Percentiles rank a stretch among this genome's conserved stretches.
These are phyloP conservation scores for Aureoboletus auriporus DNA, from an alignment of 768 basidiomycete genomes.

Conservation along the genomic window DNA sequence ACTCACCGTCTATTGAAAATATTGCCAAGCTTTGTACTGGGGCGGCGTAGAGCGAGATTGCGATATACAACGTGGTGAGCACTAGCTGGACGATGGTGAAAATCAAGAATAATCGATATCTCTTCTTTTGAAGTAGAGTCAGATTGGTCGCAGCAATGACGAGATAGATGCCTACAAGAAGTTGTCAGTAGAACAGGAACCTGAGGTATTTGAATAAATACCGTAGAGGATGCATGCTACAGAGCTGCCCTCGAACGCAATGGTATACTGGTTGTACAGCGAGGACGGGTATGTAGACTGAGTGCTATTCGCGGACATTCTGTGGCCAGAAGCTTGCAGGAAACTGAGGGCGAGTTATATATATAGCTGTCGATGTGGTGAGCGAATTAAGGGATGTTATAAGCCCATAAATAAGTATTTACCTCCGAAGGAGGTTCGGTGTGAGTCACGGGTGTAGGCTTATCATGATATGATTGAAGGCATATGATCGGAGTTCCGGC, in stretches of 20 bases:
- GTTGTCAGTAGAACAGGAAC: background rate
- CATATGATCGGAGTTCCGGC: no score
- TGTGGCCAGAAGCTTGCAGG: no score
- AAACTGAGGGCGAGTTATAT: no score
- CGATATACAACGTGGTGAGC: constrained; percentile 18
- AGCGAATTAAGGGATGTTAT: no score
- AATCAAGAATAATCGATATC: constrained; percentile 12
- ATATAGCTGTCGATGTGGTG: no score
- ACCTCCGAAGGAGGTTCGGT: no score
- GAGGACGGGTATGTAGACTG: no score
- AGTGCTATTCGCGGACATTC: no score
- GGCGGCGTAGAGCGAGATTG: constrained; percentile 14
- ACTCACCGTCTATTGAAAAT: constrained; percentile 5
- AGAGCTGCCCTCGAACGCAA: constrained; percentile 19
- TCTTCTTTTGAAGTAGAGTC: constrained; percentile 11
- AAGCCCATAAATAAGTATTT: no score
- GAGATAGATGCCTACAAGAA: constrained; percentile 11
- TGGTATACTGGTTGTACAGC: constrained; percentile 12
- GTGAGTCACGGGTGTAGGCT: no score
- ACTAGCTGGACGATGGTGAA: constrained; percentile 13
- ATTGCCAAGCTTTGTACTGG: constrained; percentile 10
- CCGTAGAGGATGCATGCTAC: constrained; percentile 21
- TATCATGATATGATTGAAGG: no score
- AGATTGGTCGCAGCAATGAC: constrained; percentile 12
- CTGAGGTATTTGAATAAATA: background rate